Base-by-base conservation (phyloP, 495 filamentous ascomycete species). In the Penicillium riverlandense region DNA sequence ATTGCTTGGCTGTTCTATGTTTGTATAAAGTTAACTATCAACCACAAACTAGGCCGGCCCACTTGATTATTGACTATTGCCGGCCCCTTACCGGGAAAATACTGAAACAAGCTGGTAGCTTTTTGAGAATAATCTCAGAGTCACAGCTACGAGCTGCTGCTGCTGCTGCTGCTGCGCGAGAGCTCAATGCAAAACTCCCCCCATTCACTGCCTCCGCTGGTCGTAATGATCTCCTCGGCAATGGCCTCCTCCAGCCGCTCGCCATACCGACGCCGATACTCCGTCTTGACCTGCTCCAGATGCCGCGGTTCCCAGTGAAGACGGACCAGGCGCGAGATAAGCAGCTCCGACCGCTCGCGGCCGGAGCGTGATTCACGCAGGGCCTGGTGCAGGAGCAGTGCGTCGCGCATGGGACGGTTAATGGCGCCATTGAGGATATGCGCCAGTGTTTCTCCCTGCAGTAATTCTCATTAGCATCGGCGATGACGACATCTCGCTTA, bases 341-440 rank as follows among this genome's bases (percentile, higher is more conserved):
- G 75, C 35, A 95, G 72, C 55, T 95, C 88, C n/a, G 80, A 79
- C 29, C 88, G 79, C 41, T 88, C 75, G 29, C 72, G 71, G 52
- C 85, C 84, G n/a, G 71, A 68, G 39, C 67, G 73, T 0, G 73
- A 71, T 51, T 80, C 75, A 8, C 76, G 78, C 32, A 96, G 77
- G 4, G 92, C 90, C 67, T 98, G 92, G 62, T 95, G 82, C 29
- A 98, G 74, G n/a, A 98, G 83, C 32, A 97, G 77, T 6, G 91
- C 88, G 61, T 98, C 92, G 41, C 92, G 90, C 49, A 95, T 85
- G 30, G 92, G 90, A 37, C 86, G 84, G 67, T 98, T 96, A 66
- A 96, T 90, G 34, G 91, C 83, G 55, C 94, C 92, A 66, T 96
- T 96, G 58, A 98, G 85, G 48, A 97, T 86, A 66, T 98, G 92